phyloP scores from a whole-genome alignment of 495 filamentous ascomycete species.

The Bacidia gigantensis region DNA sequence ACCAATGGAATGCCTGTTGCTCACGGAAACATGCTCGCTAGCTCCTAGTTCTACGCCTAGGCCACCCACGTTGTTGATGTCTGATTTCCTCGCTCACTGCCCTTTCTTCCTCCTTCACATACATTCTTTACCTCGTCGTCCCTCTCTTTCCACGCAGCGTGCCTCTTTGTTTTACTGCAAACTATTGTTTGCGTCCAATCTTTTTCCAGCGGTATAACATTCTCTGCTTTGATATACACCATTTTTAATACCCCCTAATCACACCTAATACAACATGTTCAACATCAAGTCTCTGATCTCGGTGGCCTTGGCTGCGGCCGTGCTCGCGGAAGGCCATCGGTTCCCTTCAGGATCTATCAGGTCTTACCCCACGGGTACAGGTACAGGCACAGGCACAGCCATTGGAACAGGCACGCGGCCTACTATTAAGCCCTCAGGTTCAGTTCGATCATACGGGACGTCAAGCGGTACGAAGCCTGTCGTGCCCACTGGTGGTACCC shows the following conservation, averaged over 20 bases:
- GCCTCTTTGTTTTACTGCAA: conserved; percentile 23
- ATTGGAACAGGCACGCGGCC: no score
- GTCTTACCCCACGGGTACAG: neutral
- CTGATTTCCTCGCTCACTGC: neutral
- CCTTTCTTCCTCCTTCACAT: neutral
- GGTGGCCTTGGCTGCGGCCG: conserved; percentile 3
- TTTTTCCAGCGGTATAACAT: conserved; percentile 15
- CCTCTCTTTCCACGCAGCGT: conserved; percentile 7
- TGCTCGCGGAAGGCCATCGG: neutral
- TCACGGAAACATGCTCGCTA: neutral
- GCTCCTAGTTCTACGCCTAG: conserved; percentile 1
- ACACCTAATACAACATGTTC: conserved; percentile 24
- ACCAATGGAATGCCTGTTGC: neutral
- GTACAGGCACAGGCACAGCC: no score
- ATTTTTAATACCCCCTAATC: conserved; percentile 9
- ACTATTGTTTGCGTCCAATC: conserved; percentile 39
- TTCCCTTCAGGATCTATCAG: neutral
- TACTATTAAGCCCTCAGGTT: neutral
- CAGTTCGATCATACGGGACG: neutral
- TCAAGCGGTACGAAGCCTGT: no score
- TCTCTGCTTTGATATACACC: conserved; percentile 16
- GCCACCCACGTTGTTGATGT: neutral
- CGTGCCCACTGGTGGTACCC: neutral
- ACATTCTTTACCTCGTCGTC: conserved; percentile 4
- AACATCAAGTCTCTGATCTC: conserved; percentile 19